Evolutionary conservation across 2,329 filamentous ascomycete species (phyloP).

Genomic region (Aspergillus nomiae): DNA sequence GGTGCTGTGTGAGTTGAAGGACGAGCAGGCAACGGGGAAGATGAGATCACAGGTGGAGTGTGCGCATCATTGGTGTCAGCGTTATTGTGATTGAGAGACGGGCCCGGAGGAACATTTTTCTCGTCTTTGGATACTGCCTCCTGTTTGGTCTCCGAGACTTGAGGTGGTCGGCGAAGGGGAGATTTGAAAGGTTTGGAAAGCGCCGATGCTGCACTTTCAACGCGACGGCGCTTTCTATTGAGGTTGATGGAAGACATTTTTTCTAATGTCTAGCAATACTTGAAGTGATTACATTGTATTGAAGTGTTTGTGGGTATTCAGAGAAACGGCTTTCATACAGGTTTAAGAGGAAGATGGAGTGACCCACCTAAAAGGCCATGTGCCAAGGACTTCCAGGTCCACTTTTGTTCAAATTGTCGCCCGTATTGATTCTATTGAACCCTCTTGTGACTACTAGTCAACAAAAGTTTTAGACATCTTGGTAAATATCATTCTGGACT

Average conservation of each 20-base stretch:
- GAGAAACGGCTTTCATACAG: neutral
- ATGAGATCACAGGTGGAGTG: neutral
- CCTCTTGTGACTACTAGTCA: neutral
- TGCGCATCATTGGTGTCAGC: neutral
- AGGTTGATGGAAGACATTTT: slow-evolving; percentile 22
- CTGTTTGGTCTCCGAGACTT: slow-evolving; percentile 13
- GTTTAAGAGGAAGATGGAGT: neutral
- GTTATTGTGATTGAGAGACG: neutral
- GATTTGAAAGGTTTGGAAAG: slow-evolving; percentile 73
- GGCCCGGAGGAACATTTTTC: neutral
- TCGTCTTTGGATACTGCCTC: slow-evolving; percentile 11
- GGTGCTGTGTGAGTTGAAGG: neutral
- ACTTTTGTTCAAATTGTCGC: neutral
- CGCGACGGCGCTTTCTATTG: slow-evolving; percentile 64
- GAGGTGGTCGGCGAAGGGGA: slow-evolving; percentile 57
- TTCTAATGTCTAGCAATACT: neutral
- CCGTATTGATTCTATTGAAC: neutral
- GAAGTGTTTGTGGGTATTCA: neutral
- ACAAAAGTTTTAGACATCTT: neutral
- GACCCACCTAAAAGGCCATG: neutral
- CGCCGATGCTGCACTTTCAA: slow-evolving; percentile 59
- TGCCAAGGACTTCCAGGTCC: neutral
- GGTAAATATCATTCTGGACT: too few species aligned
- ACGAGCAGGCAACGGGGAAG: neutral
- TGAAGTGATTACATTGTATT: neutral